phyloP scores from a whole-genome alignment of 352 stramenopile genomes.

The Pythium chondricola region DNA sequence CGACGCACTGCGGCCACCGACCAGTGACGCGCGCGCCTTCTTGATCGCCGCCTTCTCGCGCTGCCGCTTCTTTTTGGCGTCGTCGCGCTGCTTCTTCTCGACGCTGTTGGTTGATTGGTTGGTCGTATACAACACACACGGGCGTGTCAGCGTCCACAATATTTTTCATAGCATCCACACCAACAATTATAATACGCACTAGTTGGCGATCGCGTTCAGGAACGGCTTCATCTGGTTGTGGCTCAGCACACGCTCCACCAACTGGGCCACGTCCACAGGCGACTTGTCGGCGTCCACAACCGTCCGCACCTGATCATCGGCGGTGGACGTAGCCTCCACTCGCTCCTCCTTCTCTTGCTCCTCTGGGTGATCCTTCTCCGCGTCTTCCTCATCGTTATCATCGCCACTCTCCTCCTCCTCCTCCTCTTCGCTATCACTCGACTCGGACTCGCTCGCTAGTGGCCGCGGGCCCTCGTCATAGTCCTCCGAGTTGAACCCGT shows the following conservation, averaged over 20 bases:
- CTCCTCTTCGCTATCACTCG: slow-evolving; percentile 3
- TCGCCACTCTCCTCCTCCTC: slow-evolving; percentile 1
- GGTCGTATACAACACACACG: too few relatives aligned
- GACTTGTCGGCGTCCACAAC: too few relatives aligned
- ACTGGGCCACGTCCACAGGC: slow-evolving; percentile 23
- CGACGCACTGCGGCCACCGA: slow-evolving; percentile 54
- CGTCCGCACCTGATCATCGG: background rate
- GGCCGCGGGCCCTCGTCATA: slow-evolving; percentile 21
- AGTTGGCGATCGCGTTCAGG: slow-evolving; percentile 45
- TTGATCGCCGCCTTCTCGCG: slow-evolving; percentile 65
- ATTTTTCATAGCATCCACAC: too few relatives aligned
- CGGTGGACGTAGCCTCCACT: background rate
- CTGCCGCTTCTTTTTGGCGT: slow-evolving; percentile 49
- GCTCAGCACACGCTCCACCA: slow-evolving; percentile 54
- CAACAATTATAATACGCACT: too few relatives aligned
- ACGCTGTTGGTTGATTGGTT: too few relatives aligned
- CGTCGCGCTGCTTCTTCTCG: slow-evolving; percentile 43
- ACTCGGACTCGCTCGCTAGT: slow-evolving; percentile 8
- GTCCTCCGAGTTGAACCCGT: slow-evolving; percentile 42
- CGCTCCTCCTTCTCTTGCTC: background rate
- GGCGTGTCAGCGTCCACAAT: too few relatives aligned
- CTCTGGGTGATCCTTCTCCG: slow-evolving; percentile 1
- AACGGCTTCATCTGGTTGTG: slow-evolving; percentile 69
- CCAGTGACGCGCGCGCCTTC: slow-evolving; percentile 37
- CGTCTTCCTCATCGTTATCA: slow-evolving; percentile 2